phyloP scores from a whole-genome alignment of 2,329 filamentous ascomycete species.

The Mycosphaerelloides madeirae region DNA sequence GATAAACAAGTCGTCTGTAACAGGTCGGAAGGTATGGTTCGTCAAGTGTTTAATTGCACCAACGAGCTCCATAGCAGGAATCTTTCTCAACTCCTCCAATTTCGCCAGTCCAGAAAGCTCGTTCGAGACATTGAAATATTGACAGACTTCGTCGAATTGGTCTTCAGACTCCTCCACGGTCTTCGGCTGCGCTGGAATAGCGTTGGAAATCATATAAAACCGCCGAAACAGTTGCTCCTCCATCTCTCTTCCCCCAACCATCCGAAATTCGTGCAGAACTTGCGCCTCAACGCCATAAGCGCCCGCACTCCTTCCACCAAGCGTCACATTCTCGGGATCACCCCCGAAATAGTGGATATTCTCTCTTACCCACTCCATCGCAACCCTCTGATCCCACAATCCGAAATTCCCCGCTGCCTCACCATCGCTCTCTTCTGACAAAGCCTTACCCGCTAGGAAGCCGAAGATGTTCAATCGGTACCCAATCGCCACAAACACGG shows the following conservation, averaged over 20 bases:
- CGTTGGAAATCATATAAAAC: conserved; percentile 9
- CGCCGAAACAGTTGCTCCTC: conserved; percentile 1
- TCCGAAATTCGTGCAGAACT: conserved; percentile 5
- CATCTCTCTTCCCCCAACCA: not conserved
- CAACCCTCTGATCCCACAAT: conserved; percentile 27
- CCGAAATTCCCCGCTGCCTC: conserved; percentile 30
- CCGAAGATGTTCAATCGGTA: conserved; percentile 31
- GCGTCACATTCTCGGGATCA: conserved; percentile 21
- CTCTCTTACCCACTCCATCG: conserved; percentile 27
- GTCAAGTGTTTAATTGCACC: conserved; percentile 1
- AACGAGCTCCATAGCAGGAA: conserved; percentile 2
- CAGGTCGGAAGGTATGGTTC: conserved; percentile 6
- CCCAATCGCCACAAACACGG: conserved; percentile 55
- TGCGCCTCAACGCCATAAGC: conserved; percentile 19
- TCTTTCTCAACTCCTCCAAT: not conserved
- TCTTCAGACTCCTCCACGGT: conserved; percentile 1
- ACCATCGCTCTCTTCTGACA: conserved; percentile 23
- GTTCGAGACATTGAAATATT: not conserved
- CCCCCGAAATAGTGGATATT: conserved; percentile 23
- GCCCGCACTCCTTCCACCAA: conserved; percentile 46
- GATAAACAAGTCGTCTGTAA: conserved; percentile 6
- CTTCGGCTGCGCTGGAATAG: conserved; percentile 5
- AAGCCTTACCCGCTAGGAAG: conserved; percentile 25
- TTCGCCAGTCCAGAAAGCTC: conserved; percentile 1
- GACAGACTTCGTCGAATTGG: conserved; percentile 7